Conservation (phyloP, 371 early-diverging fungal genomes). For the Parasitella parasitica region DNA sequence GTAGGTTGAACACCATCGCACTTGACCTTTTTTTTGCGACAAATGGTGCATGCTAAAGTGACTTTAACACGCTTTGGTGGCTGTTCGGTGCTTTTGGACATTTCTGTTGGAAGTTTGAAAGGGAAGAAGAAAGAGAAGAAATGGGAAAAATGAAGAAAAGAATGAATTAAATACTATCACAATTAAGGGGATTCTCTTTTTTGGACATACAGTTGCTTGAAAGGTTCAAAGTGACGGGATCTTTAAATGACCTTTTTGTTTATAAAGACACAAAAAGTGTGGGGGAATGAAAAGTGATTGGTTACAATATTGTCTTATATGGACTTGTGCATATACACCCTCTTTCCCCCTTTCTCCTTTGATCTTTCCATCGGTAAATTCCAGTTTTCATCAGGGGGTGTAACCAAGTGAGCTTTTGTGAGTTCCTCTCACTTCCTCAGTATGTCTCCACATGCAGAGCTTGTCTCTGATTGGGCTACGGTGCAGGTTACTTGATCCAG, state of each 20-base stretch:
- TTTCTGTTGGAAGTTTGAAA: slow-evolving; percentile 3
- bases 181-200: background rate
- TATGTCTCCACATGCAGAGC: no score
- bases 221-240: background rate
- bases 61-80: slow-evolving; percentile 45
- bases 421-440: no score
- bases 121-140: background rate
- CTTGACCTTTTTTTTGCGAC: slow-evolving; percentile 42
- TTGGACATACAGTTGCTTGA: background rate
- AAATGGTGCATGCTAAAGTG: slow-evolving; percentile 45
- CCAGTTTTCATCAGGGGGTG: background rate
- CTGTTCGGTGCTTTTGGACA: slow-evolving; percentile 10
- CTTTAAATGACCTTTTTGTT: slow-evolving; percentile 7
- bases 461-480: no score
- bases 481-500: no score
- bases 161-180: slow-evolving; percentile 2
- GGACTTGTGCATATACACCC: slow-evolving; percentile 3
- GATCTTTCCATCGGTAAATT: background rate
- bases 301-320: slow-evolving; percentile 7
- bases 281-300: slow-evolving; percentile 10
- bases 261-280: slow-evolving; percentile 8
- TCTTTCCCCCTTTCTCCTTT: background rate
- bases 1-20: slow-evolving; percentile 48
- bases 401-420: background rate
- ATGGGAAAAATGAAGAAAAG: slow-evolving; percentile 6